Conservation (phyloP, 345 rosid genomes). For the Eucalyptus albens region DNA sequence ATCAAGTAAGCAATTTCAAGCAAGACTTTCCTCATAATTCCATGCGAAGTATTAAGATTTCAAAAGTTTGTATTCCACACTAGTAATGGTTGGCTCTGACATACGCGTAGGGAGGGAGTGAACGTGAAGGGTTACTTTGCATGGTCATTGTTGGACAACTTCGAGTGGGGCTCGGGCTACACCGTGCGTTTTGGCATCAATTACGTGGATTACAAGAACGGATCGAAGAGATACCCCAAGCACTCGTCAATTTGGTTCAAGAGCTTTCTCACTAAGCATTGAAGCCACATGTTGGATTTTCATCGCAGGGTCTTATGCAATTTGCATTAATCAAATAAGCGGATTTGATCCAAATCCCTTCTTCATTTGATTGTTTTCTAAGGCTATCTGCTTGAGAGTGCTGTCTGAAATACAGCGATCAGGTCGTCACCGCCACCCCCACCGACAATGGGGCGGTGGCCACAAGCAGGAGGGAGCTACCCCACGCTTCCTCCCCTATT, state of each 20-base stretch:
- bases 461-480: no score
- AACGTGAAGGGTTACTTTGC: conserved; percentile 31
- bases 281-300: not conserved
- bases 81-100: not conserved
- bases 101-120: not conserved
- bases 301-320: conserved; percentile 23
- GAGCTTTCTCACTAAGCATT: not conserved
- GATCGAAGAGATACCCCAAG: not conserved
- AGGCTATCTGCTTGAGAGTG: not conserved
- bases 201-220: not conserved
- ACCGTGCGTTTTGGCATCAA: not conserved
- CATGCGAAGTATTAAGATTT: not conserved
- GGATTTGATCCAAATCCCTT: not conserved
- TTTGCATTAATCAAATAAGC: not conserved
- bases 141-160: conserved; percentile 15
- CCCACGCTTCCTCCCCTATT: no score
- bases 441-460: no score
- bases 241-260: not conserved
- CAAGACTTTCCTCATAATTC: not conserved
- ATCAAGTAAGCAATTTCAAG: conserved; percentile 7
- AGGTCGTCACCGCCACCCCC: no score
- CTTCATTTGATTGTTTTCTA: not conserved
- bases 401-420: not conserved
- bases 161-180: not conserved
- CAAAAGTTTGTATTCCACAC: not conserved